Percentiles rank a stretch among this genome's conserved stretches.
Evolutionary conservation across 495 filamentous ascomycete genomes (phyloP).

Genomic region (Trichoderma reesei): DNA sequence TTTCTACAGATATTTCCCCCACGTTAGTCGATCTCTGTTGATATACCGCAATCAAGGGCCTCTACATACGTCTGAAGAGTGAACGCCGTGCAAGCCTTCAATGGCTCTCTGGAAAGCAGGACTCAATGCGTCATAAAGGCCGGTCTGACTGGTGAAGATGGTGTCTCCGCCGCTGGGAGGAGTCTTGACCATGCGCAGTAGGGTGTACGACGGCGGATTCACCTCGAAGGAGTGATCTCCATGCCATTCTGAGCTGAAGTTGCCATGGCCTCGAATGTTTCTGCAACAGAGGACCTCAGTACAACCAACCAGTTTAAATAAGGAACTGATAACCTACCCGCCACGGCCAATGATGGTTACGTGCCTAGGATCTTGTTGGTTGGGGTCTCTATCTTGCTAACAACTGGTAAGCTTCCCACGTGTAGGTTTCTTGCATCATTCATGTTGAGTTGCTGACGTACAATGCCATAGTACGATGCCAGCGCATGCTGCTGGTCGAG

Average conservation of each 20-base stretch:
- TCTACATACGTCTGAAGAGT: slow-evolving; percentile 44
- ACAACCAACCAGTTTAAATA: neutral
- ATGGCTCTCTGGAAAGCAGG: slow-evolving; percentile 56
- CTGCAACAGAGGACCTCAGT: slow-evolving; percentile 16
- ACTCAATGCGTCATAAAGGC: slow-evolving; percentile 58
- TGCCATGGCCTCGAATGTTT: slow-evolving; percentile 26
- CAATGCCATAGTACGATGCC: slow-evolving; percentile 39
- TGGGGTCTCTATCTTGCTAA: slow-evolving; percentile 32
- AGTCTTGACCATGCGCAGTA: slow-evolving; percentile 53
- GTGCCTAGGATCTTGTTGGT: slow-evolving; percentile 34
- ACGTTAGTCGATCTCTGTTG: neutral
- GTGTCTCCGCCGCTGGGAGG: slow-evolving; percentile 66
- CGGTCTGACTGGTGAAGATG: slow-evolving; percentile 60
- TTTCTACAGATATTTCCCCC: slow-evolving; percentile 39
- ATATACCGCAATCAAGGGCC: neutral
- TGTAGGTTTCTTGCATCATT: neutral
- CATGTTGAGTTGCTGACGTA: neutral
- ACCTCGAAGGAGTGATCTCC: slow-evolving; percentile 55
- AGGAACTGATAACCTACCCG: slow-evolving; percentile 19
- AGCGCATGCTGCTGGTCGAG: slow-evolving; percentile 50
- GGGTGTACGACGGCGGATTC: slow-evolving; percentile 63
- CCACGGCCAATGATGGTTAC: slow-evolving; percentile 54
- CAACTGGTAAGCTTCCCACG: neutral
- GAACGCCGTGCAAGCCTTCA: slow-evolving; percentile 52
- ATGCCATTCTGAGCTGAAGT: slow-evolving; percentile 22